These are phyloP conservation scores for Phytophthora europaea DNA, from an alignment of 352 stramenopile species.

Conservation along the genomic window DNA sequence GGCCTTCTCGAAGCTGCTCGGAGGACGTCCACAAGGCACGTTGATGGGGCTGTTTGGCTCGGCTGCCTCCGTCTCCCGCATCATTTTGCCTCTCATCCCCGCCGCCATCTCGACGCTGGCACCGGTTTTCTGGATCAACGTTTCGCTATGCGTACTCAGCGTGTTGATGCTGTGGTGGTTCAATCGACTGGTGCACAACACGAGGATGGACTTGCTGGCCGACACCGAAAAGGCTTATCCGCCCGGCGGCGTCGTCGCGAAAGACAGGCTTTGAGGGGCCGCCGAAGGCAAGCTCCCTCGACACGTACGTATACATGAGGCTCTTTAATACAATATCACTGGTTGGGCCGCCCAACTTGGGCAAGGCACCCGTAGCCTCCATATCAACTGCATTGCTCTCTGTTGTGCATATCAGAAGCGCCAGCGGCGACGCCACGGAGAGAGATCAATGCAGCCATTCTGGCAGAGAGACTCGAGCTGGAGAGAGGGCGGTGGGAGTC, in stretches of 20 bases:
- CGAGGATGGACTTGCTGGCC: constrained; percentile 48
- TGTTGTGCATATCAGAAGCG: neutral
- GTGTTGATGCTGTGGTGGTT: constrained; percentile 74
- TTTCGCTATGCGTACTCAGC: constrained; percentile 61
- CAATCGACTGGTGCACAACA: constrained; percentile 48
- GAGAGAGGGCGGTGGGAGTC: neutral
- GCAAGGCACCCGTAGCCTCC: too few relatives aligned
- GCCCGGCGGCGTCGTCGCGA: constrained; percentile 19
- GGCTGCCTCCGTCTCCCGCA: constrained; percentile 75
- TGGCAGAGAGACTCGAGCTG: constrained; percentile 1
- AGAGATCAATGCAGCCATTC: neutral
- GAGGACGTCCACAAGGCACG: constrained; percentile 69
- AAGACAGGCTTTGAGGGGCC: constrained; percentile 19
- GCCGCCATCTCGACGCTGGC: constrained; percentile 67
- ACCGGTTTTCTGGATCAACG: constrained; percentile 78
- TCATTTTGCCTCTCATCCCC: constrained; percentile 73
- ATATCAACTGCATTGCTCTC: neutral
- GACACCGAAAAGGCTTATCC: constrained; percentile 45
- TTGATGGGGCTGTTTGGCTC: constrained; percentile 80
- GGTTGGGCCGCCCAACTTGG: too few relatives aligned
- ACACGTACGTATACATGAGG: too few relatives aligned
- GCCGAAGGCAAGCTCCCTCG: neutral
- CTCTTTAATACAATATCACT: too few relatives aligned
- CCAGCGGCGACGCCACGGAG: neutral
- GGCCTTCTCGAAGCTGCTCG: constrained; percentile 77